Base-by-base conservation (phyloP, 371 early-diverging fungal genomes). In the Capillidium heterosporum region DNA sequence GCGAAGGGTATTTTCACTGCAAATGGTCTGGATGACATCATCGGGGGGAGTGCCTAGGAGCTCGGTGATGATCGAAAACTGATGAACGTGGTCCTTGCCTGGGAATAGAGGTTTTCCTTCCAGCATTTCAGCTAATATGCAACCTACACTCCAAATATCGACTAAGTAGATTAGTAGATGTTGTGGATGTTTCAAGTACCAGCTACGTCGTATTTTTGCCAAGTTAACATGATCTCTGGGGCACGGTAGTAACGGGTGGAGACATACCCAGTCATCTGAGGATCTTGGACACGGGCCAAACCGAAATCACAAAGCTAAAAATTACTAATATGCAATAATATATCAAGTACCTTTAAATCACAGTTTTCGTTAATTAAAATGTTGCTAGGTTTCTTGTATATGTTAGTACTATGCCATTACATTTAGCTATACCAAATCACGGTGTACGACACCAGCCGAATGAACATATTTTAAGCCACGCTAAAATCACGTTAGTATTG, bases 341-440 rank as follows among this genome's bases (percentile, higher is more conserved):
- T 19, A 17, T 27, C 5, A 29, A 23, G 21, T 66, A 72, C 75
- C 68, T 81, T 82, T 48, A 98, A 76, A 67, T 94, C 95, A 67
- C 98, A 96, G 70, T 98, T 92, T 39, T 95, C 92, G 64, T 98
- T 98, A 11, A 96, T 95, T 17, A 98, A 74, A 62, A 98, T 64
- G 68, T 96, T 97, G 66, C 91, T 92, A 61, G 98, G 98, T 69
- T 98, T 98, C n/a, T n/a, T n/a, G n/a, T n/a, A n/a, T n/a, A n/a
- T n/a, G n/a, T n/a, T n/a, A n/a, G n/a, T n/a, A n/a, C n/a, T n/a
- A n/a, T n/a, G n/a, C n/a, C n/a, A n/a, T n/a, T n/a, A n/a, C n/a
- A n/a, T n/a, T n/a, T n/a, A n/a, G n/a, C n/a, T n/a, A n/a, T n/a
- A n/a, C n/a, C 64, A 98, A 69, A 68, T 98, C 98, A 59, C 97